Evolutionary conservation across 1,139 yeast genomes (phyloP).

Genomic region (Ashbya aceris): DNA sequence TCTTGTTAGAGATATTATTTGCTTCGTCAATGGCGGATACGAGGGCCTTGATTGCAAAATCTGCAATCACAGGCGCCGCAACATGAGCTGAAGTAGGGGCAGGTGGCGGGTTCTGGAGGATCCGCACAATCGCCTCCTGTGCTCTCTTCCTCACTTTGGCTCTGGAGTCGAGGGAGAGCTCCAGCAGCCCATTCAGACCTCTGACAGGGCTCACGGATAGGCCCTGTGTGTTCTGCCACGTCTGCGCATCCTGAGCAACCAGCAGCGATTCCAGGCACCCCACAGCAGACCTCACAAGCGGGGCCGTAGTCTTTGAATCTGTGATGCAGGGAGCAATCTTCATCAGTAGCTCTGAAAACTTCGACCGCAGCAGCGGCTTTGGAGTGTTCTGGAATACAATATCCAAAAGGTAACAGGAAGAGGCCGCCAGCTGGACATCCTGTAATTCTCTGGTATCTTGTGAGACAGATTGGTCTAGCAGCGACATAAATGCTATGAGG

Average conservation of each 20-base stretch:
- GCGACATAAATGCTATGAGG: constrained; percentile 71
- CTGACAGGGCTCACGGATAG: constrained; percentile 65
- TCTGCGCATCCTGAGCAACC: constrained; percentile 67
- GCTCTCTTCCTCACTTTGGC: constrained; percentile 97
- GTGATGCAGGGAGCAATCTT: constrained; percentile 77
- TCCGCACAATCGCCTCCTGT: constrained; percentile 63
- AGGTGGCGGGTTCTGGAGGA: constrained; percentile 64
- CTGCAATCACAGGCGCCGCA: constrained; percentile 62
- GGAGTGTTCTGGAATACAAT: constrained; percentile 71
- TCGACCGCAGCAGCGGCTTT: constrained; percentile 53
- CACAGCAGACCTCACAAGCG: constrained; percentile 70
- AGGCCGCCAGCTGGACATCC: constrained; percentile 57
- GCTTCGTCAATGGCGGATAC: constrained; percentile 40
- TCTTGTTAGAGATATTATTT: constrained; percentile 30
- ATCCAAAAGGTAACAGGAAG: constrained; percentile 77
- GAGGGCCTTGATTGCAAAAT: constrained; percentile 44
- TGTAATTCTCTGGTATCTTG: constrained; percentile 41
- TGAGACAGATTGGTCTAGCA: constrained; percentile 66
- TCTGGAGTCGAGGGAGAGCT: constrained; percentile 75
- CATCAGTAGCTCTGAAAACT: constrained; percentile 67
- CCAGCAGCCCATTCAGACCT: constrained; percentile 72
- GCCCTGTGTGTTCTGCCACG: constrained; percentile 53
- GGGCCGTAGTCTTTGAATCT: constrained; percentile 66
- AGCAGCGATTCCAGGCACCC: constrained; percentile 78
- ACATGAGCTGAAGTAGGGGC: constrained; percentile 77